A percentile compares a stretch with the other conserved stretches of the same genome.
These are phyloP conservation scores for Borovskyia barvae DNA, from an alignment of 208 protist species.

Conservation along the genomic window DNA sequence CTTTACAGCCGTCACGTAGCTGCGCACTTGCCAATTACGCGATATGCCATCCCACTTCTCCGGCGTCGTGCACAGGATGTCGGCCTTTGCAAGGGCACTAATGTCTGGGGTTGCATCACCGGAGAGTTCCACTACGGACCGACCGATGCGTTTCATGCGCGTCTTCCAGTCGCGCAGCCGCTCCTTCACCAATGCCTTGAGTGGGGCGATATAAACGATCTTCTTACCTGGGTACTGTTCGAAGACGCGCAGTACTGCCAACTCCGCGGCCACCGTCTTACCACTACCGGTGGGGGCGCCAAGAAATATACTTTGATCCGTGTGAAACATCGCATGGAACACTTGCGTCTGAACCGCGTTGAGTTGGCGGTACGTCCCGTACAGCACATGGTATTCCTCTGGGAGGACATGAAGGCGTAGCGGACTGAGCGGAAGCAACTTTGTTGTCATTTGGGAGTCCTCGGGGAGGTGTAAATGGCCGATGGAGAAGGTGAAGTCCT, in stretches of 20 bases:
- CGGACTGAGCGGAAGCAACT: constrained; percentile 94
- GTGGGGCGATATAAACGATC: constrained; percentile 99
- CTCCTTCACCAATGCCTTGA: constrained; percentile 99
- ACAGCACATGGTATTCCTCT: constrained; percentile 78
- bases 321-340: constrained; percentile 99
- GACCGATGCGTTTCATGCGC: constrained; percentile 92
- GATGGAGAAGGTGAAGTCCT: constrained; percentile 92
- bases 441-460: constrained; percentile 92
- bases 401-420: constrained; percentile 91
- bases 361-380: constrained; percentile 96
- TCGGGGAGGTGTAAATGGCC: constrained; percentile 95
- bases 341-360: constrained; percentile 99
- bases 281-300: constrained; percentile 98
- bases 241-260: constrained; percentile 97
- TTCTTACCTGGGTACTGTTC: constrained; percentile 89
- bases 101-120: constrained; percentile 96
- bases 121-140: constrained; percentile 98
- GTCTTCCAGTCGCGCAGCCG: constrained; percentile 96
- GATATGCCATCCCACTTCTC: constrained; percentile 99
- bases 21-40: constrained; percentile 97
- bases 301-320: constrained; percentile 97
- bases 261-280: constrained; percentile 99
- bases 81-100: constrained; percentile 85
- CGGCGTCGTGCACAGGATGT: constrained; percentile 99
- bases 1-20: constrained; percentile 93